These are phyloP conservation scores for Tilletia indica DNA, from an alignment of 1,284 basidiomycete genomes.

Conservation along the genomic window DNA sequence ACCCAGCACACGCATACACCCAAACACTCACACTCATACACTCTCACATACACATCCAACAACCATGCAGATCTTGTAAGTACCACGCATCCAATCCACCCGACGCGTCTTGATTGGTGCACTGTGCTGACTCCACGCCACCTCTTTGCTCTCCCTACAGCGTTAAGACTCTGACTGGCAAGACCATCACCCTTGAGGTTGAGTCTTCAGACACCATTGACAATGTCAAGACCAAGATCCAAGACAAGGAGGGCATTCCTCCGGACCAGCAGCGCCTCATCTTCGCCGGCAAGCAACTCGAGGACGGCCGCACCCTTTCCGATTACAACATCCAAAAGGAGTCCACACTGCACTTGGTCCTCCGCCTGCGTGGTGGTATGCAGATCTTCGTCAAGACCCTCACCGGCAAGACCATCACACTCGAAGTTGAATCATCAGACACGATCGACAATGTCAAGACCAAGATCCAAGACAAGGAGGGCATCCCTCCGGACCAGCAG, in stretches of 20 bases:
- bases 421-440: constrained; percentile 74
- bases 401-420: constrained; percentile 96
- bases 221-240: constrained; percentile 62
- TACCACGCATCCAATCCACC: neutral
- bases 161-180: constrained; percentile 46
- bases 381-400: constrained; percentile 64
- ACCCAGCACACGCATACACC: neutral
- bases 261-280: constrained; percentile 96
- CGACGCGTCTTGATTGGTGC: neutral
- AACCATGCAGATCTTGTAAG: constrained; percentile 23
- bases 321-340: constrained; percentile 78
- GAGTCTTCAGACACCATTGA: constrained; percentile 63
- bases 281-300: constrained; percentile 95
- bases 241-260: constrained; percentile 69
- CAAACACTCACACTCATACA: neutral
- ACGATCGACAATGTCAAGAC: too few species aligned
- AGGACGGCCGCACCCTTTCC: constrained; percentile 59
- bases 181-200: constrained; percentile 59
- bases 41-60: neutral
- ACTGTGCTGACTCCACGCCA: neutral
- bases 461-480: too few species aligned
- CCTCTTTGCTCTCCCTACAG: neutral
- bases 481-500: constrained; percentile 60
- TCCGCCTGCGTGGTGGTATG: constrained; percentile 80
- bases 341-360: constrained; percentile 52